A percentile compares a stretch with the other conserved stretches of the same genome.
These are phyloP conservation scores for Penicillium hesseltinei DNA, from an alignment of 2,329 filamentous ascomycete genomes.

Conservation along the genomic window DNA sequence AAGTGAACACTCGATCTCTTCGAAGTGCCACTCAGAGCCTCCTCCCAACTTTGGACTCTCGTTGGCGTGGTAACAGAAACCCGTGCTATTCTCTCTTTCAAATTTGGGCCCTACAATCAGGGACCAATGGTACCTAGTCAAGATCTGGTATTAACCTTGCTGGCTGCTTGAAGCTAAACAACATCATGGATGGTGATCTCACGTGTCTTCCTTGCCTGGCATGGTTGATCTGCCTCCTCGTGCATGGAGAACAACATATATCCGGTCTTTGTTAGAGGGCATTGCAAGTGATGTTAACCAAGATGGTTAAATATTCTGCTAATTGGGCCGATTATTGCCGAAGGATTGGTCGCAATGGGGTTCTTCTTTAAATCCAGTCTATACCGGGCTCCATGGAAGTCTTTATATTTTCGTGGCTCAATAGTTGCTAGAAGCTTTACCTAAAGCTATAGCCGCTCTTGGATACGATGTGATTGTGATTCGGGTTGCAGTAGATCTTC, in stretches of 20 bases:
- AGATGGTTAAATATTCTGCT: not conserved
- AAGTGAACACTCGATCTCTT: constrained; percentile 24
- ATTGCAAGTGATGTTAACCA: not conserved
- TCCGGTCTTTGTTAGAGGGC: constrained; percentile 31
- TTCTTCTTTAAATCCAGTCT: too few relatives aligned
- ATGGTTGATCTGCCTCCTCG: constrained; percentile 24
- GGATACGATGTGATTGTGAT: not conserved
- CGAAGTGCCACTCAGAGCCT: constrained; percentile 29
- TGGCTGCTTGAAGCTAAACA: not conserved
- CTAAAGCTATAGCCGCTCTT: not conserved
- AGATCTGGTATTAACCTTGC: not conserved
- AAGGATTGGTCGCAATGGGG: not conserved
- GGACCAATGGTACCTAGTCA: constrained; percentile 40
- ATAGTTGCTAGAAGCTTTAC: not conserved
- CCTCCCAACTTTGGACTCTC: constrained; percentile 19
- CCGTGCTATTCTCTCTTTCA: constrained; percentile 20
- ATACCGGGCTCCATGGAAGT: not conserved
- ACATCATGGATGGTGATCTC: not conserved
- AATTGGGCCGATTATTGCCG: not conserved
- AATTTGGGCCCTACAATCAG: constrained; percentile 41
- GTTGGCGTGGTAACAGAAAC: constrained; percentile 36
- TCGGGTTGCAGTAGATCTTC: not conserved
- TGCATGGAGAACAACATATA: constrained; percentile 32
- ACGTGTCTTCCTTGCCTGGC: constrained; percentile 31
- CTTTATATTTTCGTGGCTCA: not conserved